These are phyloP conservation scores for Aspergillus jensenii DNA, from an alignment of 2,329 filamentous ascomycete species.

Conservation along the genomic window DNA sequence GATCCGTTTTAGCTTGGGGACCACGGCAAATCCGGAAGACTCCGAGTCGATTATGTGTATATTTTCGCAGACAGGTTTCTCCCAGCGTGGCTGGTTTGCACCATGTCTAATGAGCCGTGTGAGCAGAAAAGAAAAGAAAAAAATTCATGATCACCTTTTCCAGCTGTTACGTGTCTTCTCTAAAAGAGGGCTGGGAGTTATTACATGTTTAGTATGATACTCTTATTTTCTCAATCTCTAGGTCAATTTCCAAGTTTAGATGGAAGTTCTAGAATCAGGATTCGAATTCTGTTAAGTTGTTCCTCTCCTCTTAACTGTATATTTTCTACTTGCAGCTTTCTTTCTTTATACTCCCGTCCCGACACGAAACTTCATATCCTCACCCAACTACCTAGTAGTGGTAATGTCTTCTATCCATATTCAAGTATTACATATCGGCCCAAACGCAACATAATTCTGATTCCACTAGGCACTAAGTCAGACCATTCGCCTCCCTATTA, in stretches of 20 bases:
- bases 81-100: constrained; percentile 35
- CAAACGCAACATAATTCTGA: too few relatives aligned
- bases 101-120: constrained; percentile 22
- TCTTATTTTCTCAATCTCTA: constrained; percentile 6
- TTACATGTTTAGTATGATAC: constrained; percentile 37
- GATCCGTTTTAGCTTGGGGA: constrained; percentile 36
- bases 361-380: too few relatives aligned
- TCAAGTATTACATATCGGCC: too few relatives aligned
- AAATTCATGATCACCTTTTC: constrained; percentile 38
- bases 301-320: too few relatives aligned
- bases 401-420: too few relatives aligned
- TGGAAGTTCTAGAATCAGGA: constrained; percentile 29
- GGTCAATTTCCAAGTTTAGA: constrained; percentile 33
- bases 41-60: constrained; percentile 29
- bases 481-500: too few relatives aligned
- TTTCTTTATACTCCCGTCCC: too few relatives aligned
- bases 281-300: constrained; percentile 8
- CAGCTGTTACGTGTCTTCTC: constrained; percentile 25
- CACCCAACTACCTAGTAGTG: too few relatives aligned
- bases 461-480: too few relatives aligned
- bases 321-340: too few relatives aligned
- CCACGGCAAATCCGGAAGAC: constrained; percentile 33
- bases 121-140: constrained; percentile 37
- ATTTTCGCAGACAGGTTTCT: constrained; percentile 26
- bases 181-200: constrained; percentile 27